phyloP scores from a whole-genome alignment of 2,329 filamentous ascomycete genomes.

The Penicillium sp. region DNA sequence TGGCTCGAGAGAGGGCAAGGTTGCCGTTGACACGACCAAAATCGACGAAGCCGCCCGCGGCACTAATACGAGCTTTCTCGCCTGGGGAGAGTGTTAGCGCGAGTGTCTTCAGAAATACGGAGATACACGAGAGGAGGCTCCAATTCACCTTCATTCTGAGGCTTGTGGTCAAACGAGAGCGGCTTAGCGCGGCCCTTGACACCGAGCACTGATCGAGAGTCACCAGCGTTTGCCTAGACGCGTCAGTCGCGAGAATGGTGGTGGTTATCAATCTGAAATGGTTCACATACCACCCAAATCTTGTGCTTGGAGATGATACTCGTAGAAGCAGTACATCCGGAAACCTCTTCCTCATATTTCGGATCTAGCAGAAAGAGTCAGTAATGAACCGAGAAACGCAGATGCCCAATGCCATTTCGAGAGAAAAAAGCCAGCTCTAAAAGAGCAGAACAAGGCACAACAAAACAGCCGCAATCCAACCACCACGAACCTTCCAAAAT shows the following conservation, averaged over 20 bases:
- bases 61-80: conserved; percentile 94
- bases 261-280: neutral
- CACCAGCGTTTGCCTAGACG: conserved; percentile 89
- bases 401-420: no score
- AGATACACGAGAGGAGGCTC: neutral
- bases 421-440: no score
- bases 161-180: conserved; percentile 98
- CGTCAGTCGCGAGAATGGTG: neutral
- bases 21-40: conserved; percentile 99
- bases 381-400: no score
- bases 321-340: conserved; percentile 94
- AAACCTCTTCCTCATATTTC: conserved; percentile 96
- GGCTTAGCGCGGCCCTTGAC: conserved; percentile 98
- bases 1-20: conserved; percentile 91
- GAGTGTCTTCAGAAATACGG: conserved; percentile 5
- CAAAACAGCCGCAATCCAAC: neutral
- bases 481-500: conserved; percentile 83
- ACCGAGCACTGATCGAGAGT: conserved; percentile 91
- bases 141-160: conserved; percentile 85
- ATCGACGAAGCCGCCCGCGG: conserved; percentile 95
- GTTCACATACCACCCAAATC: conserved; percentile 83
- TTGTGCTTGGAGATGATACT: conserved; percentile 86
- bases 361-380: conserved; percentile 66
- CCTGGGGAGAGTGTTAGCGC: conserved; percentile 54
- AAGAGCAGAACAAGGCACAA: no score